phyloP scores from a whole-genome alignment of 495 filamentous ascomycete species.

The Penicillium cinerascens region DNA sequence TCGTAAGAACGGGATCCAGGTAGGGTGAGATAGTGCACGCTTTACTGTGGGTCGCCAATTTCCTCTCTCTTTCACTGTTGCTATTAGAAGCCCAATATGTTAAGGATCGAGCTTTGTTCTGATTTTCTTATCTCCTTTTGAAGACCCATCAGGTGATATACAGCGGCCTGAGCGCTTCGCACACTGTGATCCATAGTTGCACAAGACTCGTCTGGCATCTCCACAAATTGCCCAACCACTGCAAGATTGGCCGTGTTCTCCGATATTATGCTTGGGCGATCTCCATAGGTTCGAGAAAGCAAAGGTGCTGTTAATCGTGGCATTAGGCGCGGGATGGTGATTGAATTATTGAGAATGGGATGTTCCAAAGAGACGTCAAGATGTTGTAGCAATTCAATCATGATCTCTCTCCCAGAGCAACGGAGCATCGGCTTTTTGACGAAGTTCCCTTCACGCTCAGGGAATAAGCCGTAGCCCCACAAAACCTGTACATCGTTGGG shows the following conservation, averaged over 20 bases:
- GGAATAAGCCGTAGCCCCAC: slow-evolving; percentile 37
- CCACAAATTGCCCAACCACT: slow-evolving; percentile 41
- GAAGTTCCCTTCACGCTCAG: slow-evolving; percentile 25
- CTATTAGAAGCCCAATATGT: too few species aligned
- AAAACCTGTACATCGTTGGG: slow-evolving; percentile 24
- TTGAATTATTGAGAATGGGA: slow-evolving; percentile 12
- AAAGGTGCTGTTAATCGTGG: slow-evolving; percentile 35
- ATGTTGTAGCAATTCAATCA: slow-evolving; percentile 33
- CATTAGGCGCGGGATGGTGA: slow-evolving; percentile 30
- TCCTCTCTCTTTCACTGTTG: too few species aligned
- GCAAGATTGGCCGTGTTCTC: slow-evolving; percentile 32
- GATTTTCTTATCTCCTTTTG: too few species aligned
- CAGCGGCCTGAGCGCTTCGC: slow-evolving; percentile 34
- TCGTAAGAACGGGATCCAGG: background rate
- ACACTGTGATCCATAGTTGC: slow-evolving; percentile 44
- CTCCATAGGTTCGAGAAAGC: slow-evolving; percentile 22
- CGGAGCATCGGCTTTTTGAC: slow-evolving; percentile 37
- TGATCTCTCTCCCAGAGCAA: slow-evolving; percentile 38
- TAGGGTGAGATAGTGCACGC: background rate
- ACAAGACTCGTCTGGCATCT: slow-evolving; percentile 36
- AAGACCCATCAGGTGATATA: too few species aligned
- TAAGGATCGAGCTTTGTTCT: too few species aligned
- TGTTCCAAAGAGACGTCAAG: slow-evolving; percentile 18
- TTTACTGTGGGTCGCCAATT: too few species aligned
- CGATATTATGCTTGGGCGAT: slow-evolving; percentile 37